These are phyloP conservation scores for Ilyonectria sp. DNA, from an alignment of 2,329 filamentous ascomycete species.

Conservation along the genomic window DNA sequence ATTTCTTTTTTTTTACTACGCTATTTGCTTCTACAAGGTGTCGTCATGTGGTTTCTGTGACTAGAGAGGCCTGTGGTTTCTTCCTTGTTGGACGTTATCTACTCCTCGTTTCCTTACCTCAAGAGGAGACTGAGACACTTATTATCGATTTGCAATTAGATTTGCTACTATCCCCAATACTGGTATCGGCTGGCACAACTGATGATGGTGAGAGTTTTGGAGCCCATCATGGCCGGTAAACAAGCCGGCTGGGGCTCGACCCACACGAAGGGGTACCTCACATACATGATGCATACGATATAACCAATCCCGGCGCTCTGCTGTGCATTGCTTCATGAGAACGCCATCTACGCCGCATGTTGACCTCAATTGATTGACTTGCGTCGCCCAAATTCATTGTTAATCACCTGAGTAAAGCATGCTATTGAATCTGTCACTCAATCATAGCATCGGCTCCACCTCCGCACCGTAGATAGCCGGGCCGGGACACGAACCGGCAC, in stretches of 20 bases:
- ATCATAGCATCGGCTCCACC: conserved; percentile 4
- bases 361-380: not conserved
- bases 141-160: not conserved
- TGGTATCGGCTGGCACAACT: conserved; percentile 4
- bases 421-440: not conserved
- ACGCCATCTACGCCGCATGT: not conserved
- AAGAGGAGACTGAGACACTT: too few species aligned
- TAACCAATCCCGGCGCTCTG: not conserved
- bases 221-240: conserved; percentile 15
- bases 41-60: too few species aligned
- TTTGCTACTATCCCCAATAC: not conserved
- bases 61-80: too few species aligned
- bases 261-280: conserved; percentile 16
- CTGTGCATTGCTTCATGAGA: not conserved
- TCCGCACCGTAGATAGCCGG: conserved; percentile 21
- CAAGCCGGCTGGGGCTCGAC: conserved; percentile 12
- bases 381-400: not conserved
- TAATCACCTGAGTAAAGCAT: not conserved
- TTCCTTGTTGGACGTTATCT: too few species aligned
- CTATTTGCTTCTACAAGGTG: not conserved
- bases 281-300: conserved; percentile 17
- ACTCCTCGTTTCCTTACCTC: too few species aligned
- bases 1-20: conserved; percentile 31
- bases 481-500: conserved; percentile 38
- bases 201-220: conserved; percentile 12